Evolutionary conservation across 495 filamentous ascomycete genomes (phyloP).

Genomic region (Copromyces sp.): DNA sequence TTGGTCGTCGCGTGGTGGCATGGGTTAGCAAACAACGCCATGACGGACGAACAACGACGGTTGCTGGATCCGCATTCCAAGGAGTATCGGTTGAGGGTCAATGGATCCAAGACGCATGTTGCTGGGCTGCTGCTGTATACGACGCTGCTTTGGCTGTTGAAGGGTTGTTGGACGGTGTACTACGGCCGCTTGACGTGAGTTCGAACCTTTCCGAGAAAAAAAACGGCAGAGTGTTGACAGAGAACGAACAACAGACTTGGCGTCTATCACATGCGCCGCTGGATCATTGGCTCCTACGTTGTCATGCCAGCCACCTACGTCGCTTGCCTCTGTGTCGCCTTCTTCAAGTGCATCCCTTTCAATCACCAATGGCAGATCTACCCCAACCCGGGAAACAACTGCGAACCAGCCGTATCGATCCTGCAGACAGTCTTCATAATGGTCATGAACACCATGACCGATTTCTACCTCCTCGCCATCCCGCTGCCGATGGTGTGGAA

Average conservation of each 20-base stretch:
- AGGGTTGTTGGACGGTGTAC: slow-evolving; percentile 49
- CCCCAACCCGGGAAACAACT: slow-evolving; percentile 41
- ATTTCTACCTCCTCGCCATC: slow-evolving; percentile 47
- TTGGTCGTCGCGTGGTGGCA: slow-evolving; percentile 18
- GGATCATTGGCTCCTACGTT: slow-evolving; percentile 38
- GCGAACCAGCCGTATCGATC: slow-evolving; percentile 24
- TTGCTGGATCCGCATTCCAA: slow-evolving; percentile 26
- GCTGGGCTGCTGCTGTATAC: slow-evolving; percentile 48
- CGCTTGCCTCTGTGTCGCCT: slow-evolving; percentile 33
- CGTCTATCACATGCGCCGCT: slow-evolving; percentile 31
- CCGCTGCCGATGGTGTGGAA: slow-evolving; percentile 47
- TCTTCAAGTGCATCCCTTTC: slow-evolving; percentile 35
- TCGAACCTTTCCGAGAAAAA: no score
- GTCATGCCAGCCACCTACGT: slow-evolving; percentile 40
- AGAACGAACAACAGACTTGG: slow-evolving; percentile 19
- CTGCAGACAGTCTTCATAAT: slow-evolving; percentile 28
- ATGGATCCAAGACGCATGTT: slow-evolving; percentile 48
- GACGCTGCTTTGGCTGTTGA: slow-evolving; percentile 44
- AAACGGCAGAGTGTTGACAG: no score
- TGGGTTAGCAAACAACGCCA: slow-evolving; percentile 41
- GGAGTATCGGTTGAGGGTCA: slow-evolving; percentile 41
- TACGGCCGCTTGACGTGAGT: slow-evolving; percentile 45
- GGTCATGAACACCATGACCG: slow-evolving; percentile 42
- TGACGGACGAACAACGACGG: slow-evolving; percentile 40
- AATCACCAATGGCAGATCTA: slow-evolving; percentile 49